Conservation (phyloP, 306 rosid species). For the Cucurbita maxima region DNA sequence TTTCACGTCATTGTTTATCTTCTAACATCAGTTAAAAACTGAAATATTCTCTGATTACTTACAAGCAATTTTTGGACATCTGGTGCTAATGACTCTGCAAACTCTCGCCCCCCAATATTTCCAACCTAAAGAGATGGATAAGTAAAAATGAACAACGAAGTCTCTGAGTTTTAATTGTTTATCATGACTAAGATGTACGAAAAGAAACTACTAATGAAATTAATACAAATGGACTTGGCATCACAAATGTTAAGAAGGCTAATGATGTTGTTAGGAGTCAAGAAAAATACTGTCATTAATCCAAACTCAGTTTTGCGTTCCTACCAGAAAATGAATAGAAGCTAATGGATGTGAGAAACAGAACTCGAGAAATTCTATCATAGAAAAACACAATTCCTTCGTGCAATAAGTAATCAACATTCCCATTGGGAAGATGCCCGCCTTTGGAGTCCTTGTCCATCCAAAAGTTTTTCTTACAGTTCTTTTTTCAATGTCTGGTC, state of each 20-base stretch:
- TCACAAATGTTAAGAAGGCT: neutral
- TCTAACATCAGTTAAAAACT: neutral
- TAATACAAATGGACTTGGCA: neutral
- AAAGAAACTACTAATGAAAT: neutral
- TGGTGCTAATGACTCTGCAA: conserved; percentile 95
- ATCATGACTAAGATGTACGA: neutral
- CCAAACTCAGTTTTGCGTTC: neutral
- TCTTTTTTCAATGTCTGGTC: too few relatives aligned
- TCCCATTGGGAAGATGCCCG: too few relatives aligned
- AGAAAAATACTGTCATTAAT: neutral
- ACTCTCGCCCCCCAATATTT: conserved; percentile 99
- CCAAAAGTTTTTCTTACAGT: too few relatives aligned
- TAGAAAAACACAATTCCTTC: neutral
- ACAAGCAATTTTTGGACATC: conserved; percentile 95
- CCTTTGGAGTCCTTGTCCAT: too few relatives aligned
- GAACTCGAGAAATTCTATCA: neutral
- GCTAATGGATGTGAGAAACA: neutral
- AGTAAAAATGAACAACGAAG: conserved; percentile 10
- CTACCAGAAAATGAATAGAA: neutral
- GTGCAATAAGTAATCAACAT: neutral
- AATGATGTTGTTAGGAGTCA: neutral
- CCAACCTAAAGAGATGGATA: conserved; percentile 58
- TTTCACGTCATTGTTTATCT: conserved; percentile 17
- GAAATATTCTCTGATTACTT: conserved; percentile 19
- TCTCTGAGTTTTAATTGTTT: neutral